Evolutionary conservation across 1,139 yeast genomes (phyloP).

Genomic region (Williopsis jadinii): DNA sequence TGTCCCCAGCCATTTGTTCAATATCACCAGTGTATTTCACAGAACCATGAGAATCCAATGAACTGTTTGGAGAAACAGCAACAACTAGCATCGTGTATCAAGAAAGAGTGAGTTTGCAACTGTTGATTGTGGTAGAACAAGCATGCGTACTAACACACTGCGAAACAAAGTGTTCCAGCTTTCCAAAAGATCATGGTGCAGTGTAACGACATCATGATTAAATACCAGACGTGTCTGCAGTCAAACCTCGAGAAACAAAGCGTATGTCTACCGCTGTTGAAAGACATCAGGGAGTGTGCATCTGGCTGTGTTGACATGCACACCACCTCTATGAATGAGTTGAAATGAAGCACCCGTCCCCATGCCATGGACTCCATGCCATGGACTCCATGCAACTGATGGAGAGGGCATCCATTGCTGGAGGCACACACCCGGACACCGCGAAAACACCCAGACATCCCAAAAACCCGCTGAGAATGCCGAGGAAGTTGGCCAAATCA

Average conservation of each 20-base stretch:
- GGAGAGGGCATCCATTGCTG: background rate
- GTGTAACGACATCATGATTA: slow-evolving; percentile 23
- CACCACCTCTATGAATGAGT: slow-evolving; percentile 11
- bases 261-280: slow-evolving; percentile 11
- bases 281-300: slow-evolving; percentile 20
- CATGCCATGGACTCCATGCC: background rate
- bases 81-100: slow-evolving; percentile 24
- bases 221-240: slow-evolving; percentile 25
- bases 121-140: background rate
- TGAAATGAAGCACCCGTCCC: background rate
- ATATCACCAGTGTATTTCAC: slow-evolving; percentile 27
- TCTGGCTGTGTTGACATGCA: slow-evolving; percentile 15
- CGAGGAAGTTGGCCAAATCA: no score
- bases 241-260: slow-evolving; percentile 13
- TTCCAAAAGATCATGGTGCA: slow-evolving; percentile 25
- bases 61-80: slow-evolving; percentile 24
- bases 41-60: slow-evolving; percentile 25
- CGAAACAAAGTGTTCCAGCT: slow-evolving; percentile 24
- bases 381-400: background rate
- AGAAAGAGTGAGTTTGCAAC: slow-evolving; percentile 13
- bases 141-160: slow-evolving; percentile 1
- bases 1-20: slow-evolving; percentile 28
- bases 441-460: no score
- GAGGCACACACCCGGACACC: no score
- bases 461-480: no score